Base-by-base conservation (phyloP, 768 basidiomycete genomes). In the Mrakia frigida region DNA sequence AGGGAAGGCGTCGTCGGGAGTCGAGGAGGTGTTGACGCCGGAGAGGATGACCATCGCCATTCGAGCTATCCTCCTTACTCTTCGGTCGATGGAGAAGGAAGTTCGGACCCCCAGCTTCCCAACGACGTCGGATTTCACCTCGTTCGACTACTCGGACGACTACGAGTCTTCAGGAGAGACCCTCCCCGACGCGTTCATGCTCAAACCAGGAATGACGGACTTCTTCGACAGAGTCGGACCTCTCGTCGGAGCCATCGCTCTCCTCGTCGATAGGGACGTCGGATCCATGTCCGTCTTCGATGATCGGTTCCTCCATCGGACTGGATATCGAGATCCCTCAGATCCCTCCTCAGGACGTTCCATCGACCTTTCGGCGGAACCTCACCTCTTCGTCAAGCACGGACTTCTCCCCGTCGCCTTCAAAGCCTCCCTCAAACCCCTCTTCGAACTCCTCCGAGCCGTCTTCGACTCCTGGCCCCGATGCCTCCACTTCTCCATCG, bases 391-490 rank as follows among this genome's bases (percentile, higher is more conserved):
- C 39, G 60, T 75, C 56, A 39, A 61, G 46, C 74, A 75, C 59
- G 74, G 68, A 18, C 89, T 90, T 80, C 85, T 87, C 6, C 83
- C 84, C 28, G 85, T 91, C 35, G 89, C 89, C 7, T 96, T 94
- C 82, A 88, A 91, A 21, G 85, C 84, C 31, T 84, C 86, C 72
- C 85, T 88, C 14, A 83, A 84, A 25, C 86, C 91, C 0, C 88
- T 90, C 75, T 88, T 97, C 80, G 87, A 85, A 71, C 85, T 94
- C 46, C 86, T 95, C 6, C 88, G 90, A 79, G 88, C 90, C 0
- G 89, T 90, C 80, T 91, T 94, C 82, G 90, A 91, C 77, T 88
- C 91, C 7, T 91, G 93, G 89, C 94, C 94, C 0, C 88, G 94
- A 3, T 91, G 60, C 88, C 90, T 80, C 83, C 86, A 3, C 85